A percentile compares a stretch with the other conserved stretches of the same genome.
Conservation (phyloP, 2,329 filamentous ascomycete species). For the Claviceps sp. region DNA sequence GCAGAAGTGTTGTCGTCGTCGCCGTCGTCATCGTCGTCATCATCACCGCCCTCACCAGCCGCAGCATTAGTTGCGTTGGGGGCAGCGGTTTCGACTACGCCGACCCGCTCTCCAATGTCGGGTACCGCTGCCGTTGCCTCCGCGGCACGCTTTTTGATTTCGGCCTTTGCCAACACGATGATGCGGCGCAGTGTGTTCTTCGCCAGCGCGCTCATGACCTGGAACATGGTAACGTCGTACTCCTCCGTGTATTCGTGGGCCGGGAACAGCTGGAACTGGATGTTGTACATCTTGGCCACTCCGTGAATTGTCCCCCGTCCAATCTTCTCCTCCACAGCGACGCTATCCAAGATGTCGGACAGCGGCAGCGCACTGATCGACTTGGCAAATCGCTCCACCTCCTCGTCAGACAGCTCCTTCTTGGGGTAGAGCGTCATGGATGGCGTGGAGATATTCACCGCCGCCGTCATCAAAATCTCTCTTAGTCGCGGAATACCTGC, state of each 20-base stretch:
- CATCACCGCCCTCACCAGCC: constrained; percentile 21
- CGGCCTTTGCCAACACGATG: constrained; percentile 55
- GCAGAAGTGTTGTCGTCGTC: constrained; percentile 66
- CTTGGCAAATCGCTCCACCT: constrained; percentile 75
- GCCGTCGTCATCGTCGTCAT: constrained; percentile 53
- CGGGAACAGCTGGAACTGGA: constrained; percentile 74
- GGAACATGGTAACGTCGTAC: constrained; percentile 67
- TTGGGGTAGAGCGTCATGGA: constrained; percentile 76
- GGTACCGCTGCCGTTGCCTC: constrained; percentile 58
- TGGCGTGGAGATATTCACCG: constrained; percentile 76
- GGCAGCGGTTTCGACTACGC: constrained; percentile 38
- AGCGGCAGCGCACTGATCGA: constrained; percentile 78
- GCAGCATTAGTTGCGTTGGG: constrained; percentile 19
- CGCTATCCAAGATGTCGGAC: constrained; percentile 70
- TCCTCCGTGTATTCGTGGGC: constrained; percentile 69
- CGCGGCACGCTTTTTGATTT: constrained; percentile 69
- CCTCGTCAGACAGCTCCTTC: constrained; percentile 52
- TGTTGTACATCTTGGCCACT: constrained; percentile 72
- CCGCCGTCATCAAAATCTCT: constrained; percentile 98
- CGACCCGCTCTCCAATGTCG: constrained; percentile 48
- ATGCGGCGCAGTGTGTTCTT: constrained; percentile 63
- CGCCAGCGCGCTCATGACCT: constrained; percentile 73
- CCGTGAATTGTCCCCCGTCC: constrained; percentile 54
- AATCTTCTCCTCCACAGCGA: constrained; percentile 66
- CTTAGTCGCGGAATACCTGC: constrained; percentile 92